phyloP scores from a whole-genome alignment of 1,284 basidiomycete genomes.

The Schizophyllum commune region DNA sequence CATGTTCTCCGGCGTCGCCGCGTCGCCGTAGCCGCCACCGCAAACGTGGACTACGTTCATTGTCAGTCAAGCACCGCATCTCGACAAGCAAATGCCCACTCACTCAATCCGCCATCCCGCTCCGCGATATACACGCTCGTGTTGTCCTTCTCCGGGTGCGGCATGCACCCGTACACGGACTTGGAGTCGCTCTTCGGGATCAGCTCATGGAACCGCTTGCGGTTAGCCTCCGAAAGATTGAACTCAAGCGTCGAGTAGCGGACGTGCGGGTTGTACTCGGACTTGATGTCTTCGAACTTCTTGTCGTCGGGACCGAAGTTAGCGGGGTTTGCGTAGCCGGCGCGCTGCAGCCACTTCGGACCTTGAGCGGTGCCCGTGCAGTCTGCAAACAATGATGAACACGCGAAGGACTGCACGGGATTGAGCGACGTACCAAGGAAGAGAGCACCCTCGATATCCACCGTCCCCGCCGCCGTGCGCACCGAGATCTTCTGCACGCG shows the following conservation, averaged over 20 bases:
- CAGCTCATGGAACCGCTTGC: neutral
- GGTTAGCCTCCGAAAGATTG: neutral
- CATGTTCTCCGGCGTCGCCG: constrained; percentile 8
- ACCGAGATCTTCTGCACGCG: constrained; percentile 11
- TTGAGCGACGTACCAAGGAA: constrained; percentile 15
- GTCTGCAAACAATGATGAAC: constrained; percentile 11
- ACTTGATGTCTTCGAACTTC: neutral
- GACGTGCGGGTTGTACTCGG: neutral
- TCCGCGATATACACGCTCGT: neutral
- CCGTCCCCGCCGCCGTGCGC: constrained; percentile 3
- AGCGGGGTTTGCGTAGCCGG: neutral
- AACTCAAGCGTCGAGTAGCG: neutral
- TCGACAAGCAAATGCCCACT: neutral
- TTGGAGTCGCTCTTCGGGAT: neutral
- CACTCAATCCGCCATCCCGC: neutral
- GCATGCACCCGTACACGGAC: neutral
- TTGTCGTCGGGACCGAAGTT: neutral
- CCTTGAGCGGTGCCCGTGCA: constrained; percentile 15
- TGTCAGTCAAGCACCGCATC: too few relatives aligned
- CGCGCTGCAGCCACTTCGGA: neutral
- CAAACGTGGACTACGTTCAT: neutral
- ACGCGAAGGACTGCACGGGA: neutral
- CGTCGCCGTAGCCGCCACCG: neutral
- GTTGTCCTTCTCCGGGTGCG: neutral
- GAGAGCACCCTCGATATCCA: constrained; percentile 10